phyloP scores from a whole-genome alignment of 768 basidiomycete genomes.

The Agaricus subrufescens region DNA sequence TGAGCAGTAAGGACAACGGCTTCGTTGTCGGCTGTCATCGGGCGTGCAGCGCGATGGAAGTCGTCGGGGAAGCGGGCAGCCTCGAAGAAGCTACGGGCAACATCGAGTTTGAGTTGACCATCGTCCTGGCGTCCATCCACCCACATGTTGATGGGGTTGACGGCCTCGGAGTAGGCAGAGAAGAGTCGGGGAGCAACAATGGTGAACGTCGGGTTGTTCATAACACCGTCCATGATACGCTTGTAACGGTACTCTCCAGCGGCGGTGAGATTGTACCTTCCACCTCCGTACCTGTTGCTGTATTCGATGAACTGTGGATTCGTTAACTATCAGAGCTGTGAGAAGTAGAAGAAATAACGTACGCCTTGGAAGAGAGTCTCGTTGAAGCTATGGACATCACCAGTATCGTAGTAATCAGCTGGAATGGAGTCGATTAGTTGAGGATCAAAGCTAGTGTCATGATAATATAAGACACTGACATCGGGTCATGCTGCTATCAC shows the following conservation, averaged over 20 bases:
- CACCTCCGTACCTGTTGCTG: slow-evolving; percentile 9
- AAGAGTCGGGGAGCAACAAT: slow-evolving; percentile 9
- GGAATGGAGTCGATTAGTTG: too few relatives aligned
- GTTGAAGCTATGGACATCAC: slow-evolving; percentile 8
- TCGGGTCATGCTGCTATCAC: not conserved
- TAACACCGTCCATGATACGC: slow-evolving; percentile 1
- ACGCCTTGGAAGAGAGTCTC: slow-evolving; percentile 4
- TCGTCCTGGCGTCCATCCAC: slow-evolving; percentile 9
- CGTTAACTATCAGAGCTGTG: not conserved
- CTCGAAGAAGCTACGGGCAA: slow-evolving; percentile 3
- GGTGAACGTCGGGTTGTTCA: slow-evolving; percentile 4
- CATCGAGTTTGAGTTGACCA: not conserved
- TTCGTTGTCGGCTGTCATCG: not conserved
- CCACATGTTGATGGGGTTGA: slow-evolving; percentile 7
- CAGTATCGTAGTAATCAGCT: not conserved
- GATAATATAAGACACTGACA: not conserved
- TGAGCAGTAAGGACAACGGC: not conserved
- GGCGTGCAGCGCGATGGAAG: not conserved
- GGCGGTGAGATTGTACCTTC: slow-evolving; percentile 12
- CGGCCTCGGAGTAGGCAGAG: slow-evolving; percentile 11
- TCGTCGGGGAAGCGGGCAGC: slow-evolving; percentile 1
- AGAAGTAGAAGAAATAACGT: not conserved
- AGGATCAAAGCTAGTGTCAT: too few relatives aligned
- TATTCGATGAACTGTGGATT: slow-evolving; percentile 6
- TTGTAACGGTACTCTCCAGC: slow-evolving; percentile 5